phyloP scores from a whole-genome alignment of 768 basidiomycete genomes.

The Myochromella boudieri region DNA sequence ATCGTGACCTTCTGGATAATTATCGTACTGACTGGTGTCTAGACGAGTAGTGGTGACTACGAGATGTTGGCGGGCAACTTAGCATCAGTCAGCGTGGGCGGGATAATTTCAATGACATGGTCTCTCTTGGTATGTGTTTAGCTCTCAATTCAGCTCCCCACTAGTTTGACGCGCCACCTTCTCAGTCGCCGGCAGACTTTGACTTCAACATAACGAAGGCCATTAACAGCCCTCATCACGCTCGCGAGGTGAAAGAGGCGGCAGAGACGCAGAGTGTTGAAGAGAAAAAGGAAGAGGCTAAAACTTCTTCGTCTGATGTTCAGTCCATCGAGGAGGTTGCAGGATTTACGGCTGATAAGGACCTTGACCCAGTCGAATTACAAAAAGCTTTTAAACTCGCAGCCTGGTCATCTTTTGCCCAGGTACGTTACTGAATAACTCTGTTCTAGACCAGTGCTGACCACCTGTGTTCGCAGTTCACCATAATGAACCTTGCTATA shows the following conservation, averaged over 20 bases:
- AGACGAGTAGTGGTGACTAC: constrained; percentile 53
- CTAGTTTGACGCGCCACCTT: neutral
- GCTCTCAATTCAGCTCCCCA: too few species aligned
- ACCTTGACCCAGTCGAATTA: constrained; percentile 64
- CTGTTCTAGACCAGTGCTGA: too few species aligned
- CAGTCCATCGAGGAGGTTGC: constrained; percentile 30
- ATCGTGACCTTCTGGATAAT: neutral
- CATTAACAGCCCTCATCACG: constrained; percentile 53
- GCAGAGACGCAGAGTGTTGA: neutral
- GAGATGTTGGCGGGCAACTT: constrained; percentile 89
- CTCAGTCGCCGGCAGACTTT: constrained; percentile 55
- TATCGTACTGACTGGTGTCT: neutral
- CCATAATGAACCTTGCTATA: constrained; percentile 69
- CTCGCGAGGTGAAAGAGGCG: neutral
- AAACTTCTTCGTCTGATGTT: constrained; percentile 35
- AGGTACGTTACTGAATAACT: constrained; percentile 54
- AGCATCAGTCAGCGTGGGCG: constrained; percentile 80
- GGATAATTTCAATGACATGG: constrained; percentile 63
- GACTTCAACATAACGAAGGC: constrained; percentile 78
- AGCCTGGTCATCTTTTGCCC: constrained; percentile 63
- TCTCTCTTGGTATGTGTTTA: too few species aligned
- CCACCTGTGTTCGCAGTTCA: too few species aligned
- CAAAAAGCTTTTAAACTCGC: constrained; percentile 82
- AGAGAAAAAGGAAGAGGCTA: constrained; percentile 30
- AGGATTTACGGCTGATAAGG: constrained; percentile 42